phyloP scores from a whole-genome alignment of 257 asterid species.

The Fraxinus pennsylvanica region DNA sequence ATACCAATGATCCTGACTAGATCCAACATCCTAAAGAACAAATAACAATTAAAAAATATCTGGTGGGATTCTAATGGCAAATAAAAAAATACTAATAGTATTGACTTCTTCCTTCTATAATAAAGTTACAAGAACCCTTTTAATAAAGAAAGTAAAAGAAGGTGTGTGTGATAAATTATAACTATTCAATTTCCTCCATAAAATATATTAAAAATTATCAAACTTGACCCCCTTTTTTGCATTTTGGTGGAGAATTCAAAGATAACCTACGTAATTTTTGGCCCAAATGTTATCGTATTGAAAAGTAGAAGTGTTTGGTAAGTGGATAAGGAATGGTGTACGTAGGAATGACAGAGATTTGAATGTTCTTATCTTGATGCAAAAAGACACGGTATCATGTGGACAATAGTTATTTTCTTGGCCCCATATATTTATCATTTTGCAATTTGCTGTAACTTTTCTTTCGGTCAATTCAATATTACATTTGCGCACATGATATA shows the following conservation, averaged over 20 bases:
- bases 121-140: constrained; percentile 22
- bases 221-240: neutral
- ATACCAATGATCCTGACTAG: neutral
- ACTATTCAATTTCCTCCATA: neutral
- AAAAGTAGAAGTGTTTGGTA: constrained; percentile 46
- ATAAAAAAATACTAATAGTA: constrained; percentile 22
- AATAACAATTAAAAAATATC: constrained; percentile 7
- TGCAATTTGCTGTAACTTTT: neutral
- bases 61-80: constrained; percentile 30
- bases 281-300: constrained; percentile 23
- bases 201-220: constrained; percentile 1
- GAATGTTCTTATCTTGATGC: constrained; percentile 2
- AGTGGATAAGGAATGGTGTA: constrained; percentile 16
- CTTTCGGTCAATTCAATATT: neutral
- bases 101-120: constrained; percentile 11
- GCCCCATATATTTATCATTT: neutral
- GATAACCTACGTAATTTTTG: constrained; percentile 28
- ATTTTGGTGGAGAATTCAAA: constrained; percentile 29
- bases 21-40: neutral
- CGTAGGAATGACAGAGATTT: neutral
- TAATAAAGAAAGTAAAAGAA: constrained; percentile 30
- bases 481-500: neutral
- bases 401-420: neutral
- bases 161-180: constrained; percentile 12
- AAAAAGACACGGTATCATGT: neutral